Conservation (phyloP, 768 basidiomycete genomes). For the Boletus rubescentipes region DNA sequence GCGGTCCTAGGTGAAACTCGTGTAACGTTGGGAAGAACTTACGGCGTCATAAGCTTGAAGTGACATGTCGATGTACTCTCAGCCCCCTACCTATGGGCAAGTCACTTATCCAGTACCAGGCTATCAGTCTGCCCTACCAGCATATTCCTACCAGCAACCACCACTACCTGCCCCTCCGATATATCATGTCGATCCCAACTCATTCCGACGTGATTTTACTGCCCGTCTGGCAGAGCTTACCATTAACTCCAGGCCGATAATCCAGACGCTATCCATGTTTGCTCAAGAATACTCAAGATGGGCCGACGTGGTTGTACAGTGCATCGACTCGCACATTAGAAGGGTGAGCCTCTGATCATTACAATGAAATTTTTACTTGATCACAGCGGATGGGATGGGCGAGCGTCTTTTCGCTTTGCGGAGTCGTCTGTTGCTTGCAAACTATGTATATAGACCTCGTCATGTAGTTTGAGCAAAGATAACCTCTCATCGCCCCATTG, state of each 20-base stretch:
- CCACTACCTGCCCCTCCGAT: slow-evolving; percentile 42
- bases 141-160: slow-evolving; percentile 49
- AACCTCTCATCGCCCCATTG: slow-evolving; percentile 32
- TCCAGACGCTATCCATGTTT: slow-evolving; percentile 88
- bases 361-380: slow-evolving; percentile 24
- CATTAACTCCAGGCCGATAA: slow-evolving; percentile 93
- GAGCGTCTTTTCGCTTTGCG: slow-evolving; percentile 24
- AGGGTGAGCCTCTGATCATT: slow-evolving; percentile 65
- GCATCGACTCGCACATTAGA: slow-evolving; percentile 81
- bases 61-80: slow-evolving; percentile 65
- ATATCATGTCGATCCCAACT: slow-evolving; percentile 59
- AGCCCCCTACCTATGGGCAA: slow-evolving; percentile 57
- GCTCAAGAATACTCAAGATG: slow-evolving; percentile 85
- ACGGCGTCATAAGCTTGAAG: slow-evolving; percentile 38
- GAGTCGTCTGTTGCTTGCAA: slow-evolving; percentile 28
- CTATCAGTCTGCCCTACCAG: slow-evolving; percentile 44
- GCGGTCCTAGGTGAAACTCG: slow-evolving; percentile 33
- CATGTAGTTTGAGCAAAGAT: slow-evolving; percentile 45
- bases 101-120: slow-evolving; percentile 49
- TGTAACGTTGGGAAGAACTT: slow-evolving; percentile 33
- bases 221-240: slow-evolving; percentile 76
- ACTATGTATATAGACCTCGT: slow-evolving; percentile 47
- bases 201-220: slow-evolving; percentile 78
- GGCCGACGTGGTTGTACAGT: slow-evolving; percentile 76
- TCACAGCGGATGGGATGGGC: slow-evolving; percentile 29